Conservation (phyloP, 768 basidiomycete genomes). For the Naematelia encephala region DNA sequence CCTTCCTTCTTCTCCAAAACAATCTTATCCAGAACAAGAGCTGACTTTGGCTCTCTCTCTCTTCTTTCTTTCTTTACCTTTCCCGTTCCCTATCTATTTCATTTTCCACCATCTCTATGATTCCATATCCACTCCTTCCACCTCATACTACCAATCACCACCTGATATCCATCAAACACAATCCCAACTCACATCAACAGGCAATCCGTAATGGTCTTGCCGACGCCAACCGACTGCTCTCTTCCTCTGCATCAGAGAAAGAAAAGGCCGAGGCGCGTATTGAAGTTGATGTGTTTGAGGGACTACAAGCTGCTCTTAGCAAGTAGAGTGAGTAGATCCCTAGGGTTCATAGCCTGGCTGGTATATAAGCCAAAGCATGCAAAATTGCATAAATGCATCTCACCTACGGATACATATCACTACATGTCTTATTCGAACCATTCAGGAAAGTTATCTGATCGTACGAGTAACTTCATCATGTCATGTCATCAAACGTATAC, state of each 20-base stretch:
- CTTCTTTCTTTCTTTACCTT: slow-evolving; percentile 4
- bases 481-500: too few species aligned
- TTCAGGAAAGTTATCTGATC: too few species aligned
- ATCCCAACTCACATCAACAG: slow-evolving; percentile 53
- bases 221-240: slow-evolving; percentile 76
- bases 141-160: not conserved
- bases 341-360: not conserved
- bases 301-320: slow-evolving; percentile 76
- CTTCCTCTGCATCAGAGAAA: slow-evolving; percentile 82
- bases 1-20: not conserved
- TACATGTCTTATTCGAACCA: too few species aligned
- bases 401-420: too few species aligned
- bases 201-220: slow-evolving; percentile 83
- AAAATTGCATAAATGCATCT: too few species aligned
- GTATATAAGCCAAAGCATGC: too few species aligned
- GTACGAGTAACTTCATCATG: too few species aligned
- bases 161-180: not conserved
- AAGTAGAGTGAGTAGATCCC: slow-evolving; percentile 43
- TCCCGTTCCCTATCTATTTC: not conserved
- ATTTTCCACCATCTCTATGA: not conserved
- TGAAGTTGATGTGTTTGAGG: slow-evolving; percentile 95
- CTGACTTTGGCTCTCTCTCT: slow-evolving; percentile 1
- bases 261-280: slow-evolving; percentile 90
- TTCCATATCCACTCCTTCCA: too few species aligned
- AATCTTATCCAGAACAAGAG: not conserved